phyloP scores from a whole-genome alignment of 2,329 filamentous ascomycete genomes.

The Leptographium galeiforme region DNA sequence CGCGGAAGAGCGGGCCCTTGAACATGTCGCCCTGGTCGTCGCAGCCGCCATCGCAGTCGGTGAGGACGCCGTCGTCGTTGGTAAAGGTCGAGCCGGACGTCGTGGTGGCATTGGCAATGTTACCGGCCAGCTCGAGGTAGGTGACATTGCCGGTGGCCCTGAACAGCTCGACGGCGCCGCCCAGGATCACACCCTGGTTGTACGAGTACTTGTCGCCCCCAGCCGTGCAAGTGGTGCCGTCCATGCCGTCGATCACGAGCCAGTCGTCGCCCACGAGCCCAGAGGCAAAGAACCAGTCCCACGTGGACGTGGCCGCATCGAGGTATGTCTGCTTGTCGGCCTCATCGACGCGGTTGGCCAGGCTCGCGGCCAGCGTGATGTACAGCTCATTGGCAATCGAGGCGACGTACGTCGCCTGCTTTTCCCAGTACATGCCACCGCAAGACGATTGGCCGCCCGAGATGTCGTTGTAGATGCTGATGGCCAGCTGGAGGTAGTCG shows the following conservation, averaged over 20 bases:
- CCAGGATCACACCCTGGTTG: conserved; percentile 46
- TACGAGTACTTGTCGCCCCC: conserved; percentile 22
- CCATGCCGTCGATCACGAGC: conserved; percentile 41
- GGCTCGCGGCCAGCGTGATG: conserved; percentile 35
- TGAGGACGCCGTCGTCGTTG: neutral
- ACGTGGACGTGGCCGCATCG: conserved; percentile 34
- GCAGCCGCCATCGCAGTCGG: neutral
- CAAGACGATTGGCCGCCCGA: neutral
- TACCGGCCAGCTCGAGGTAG: conserved; percentile 28
- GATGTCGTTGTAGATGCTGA: neutral
- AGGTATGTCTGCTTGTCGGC: conserved; percentile 24
- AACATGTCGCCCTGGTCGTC: conserved; percentile 1
- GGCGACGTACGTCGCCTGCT: neutral
- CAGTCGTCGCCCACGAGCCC: conserved; percentile 38
- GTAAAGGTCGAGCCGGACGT: conserved; percentile 16
- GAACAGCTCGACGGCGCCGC: conserved; percentile 38
- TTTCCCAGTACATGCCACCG: neutral
- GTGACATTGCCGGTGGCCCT: conserved; percentile 26
- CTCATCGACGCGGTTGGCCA: conserved; percentile 33
- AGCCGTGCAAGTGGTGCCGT: conserved; percentile 34
- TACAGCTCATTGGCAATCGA: conserved; percentile 24
- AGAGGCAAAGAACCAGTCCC: conserved; percentile 36
- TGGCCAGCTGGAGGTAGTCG: neutral
- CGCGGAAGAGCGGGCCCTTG: conserved; percentile 3
- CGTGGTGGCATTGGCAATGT: conserved; percentile 28